Conservation (phyloP, 192 early-diverging fungal genomes). For the Backusella luteola region DNA sequence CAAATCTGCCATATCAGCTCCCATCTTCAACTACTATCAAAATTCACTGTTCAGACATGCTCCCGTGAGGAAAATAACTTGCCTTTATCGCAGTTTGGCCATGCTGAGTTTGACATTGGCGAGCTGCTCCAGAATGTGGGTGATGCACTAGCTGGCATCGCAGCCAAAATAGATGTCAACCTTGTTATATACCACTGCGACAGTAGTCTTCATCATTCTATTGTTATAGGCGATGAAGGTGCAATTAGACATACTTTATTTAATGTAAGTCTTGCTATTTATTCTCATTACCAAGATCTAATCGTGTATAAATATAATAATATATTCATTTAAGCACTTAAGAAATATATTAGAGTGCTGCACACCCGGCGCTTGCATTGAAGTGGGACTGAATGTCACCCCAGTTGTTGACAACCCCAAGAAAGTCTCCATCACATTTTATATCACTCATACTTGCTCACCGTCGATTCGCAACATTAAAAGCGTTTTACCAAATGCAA, state of each 20-base stretch:
- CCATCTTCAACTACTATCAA: constrained; percentile 39
- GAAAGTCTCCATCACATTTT: constrained; percentile 13
- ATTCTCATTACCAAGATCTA: not conserved
- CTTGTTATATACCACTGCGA: constrained; percentile 56
- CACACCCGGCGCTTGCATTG: constrained; percentile 47
- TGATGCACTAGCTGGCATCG: constrained; percentile 57
- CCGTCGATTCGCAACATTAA: not conserved
- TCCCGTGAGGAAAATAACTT: constrained; percentile 19
- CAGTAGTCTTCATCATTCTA: constrained; percentile 49
- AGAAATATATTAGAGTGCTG: constrained; percentile 49
- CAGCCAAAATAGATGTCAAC: constrained; percentile 49
- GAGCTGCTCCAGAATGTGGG: constrained; percentile 55
- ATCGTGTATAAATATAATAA: not conserved
- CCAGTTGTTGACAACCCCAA: not conserved
- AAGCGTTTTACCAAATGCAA: constrained; percentile 21
- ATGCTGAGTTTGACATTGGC: constrained; percentile 52
- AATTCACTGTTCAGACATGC: constrained; percentile 24
- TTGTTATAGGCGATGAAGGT: constrained; percentile 53
- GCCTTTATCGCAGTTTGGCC: constrained; percentile 10
- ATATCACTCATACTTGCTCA: constrained; percentile 19
- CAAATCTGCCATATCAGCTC: constrained; percentile 51
- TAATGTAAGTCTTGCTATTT: constrained; percentile 38
- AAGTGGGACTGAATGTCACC: constrained; percentile 46
- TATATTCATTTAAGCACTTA: constrained; percentile 39
- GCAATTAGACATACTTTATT: constrained; percentile 51